Conservation (phyloP, 371 early-diverging fungal species). For the Mortierella sp. region DNA sequence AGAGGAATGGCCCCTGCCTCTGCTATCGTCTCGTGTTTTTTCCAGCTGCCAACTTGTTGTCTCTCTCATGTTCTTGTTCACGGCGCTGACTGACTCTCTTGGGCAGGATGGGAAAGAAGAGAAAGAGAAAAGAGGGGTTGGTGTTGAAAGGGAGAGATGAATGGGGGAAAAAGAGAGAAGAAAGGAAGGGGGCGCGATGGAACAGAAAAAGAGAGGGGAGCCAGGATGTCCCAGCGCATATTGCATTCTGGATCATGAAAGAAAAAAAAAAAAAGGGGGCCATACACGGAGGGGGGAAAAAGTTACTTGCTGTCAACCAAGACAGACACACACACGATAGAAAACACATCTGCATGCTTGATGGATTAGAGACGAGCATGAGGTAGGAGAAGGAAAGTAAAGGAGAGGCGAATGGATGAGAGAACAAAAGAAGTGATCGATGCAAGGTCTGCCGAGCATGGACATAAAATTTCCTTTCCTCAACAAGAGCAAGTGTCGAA, state of each 20-base stretch:
- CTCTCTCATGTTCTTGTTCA: not conserved
- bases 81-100: not conserved
- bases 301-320: not conserved
- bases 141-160: not conserved
- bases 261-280: not conserved
- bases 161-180: not conserved
- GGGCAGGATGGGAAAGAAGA: not conserved
- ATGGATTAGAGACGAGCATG: not conserved
- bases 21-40: not conserved
- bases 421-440: not conserved
- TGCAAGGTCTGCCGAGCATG: not conserved
- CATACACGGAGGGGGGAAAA: not conserved
- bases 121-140: not conserved
- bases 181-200: not conserved
- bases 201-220: not conserved
- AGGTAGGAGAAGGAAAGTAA: not conserved
- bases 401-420: too few species aligned
- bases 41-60: not conserved
- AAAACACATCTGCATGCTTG: not conserved
- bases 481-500: not conserved
- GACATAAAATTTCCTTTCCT: not conserved
- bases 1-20: not conserved
- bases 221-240: not conserved
- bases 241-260: not conserved
- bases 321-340: not conserved